Percentiles rank a stretch among this genome's conserved stretches.
Conservation (phyloP, 495 filamentous ascomycete species). For the Gamarada debralockiae region DNA sequence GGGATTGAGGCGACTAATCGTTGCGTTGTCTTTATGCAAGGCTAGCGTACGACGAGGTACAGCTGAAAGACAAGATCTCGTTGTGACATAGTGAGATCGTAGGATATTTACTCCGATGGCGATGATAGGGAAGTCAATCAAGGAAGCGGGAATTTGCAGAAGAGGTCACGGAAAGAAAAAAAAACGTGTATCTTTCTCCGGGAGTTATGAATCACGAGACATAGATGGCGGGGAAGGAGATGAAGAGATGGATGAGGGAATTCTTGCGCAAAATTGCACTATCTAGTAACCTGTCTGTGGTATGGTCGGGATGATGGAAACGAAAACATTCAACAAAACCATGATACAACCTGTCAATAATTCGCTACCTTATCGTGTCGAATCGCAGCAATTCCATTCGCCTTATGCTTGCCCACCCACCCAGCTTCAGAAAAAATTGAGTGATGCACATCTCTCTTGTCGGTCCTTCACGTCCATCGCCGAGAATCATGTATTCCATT, state of each 20-base stretch:
- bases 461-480: slow-evolving; percentile 6
- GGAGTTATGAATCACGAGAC: too few species aligned
- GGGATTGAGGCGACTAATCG: too few species aligned
- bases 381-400: background rate
- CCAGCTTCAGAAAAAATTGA: background rate
- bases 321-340: slow-evolving; percentile 1
- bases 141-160: too few species aligned
- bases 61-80: too few species aligned
- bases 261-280: slow-evolving; percentile 1
- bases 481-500: slow-evolving; percentile 16
- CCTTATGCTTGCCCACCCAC: slow-evolving; percentile 9
- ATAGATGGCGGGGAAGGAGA: too few species aligned
- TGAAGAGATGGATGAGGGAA: background rate
- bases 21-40: too few species aligned
- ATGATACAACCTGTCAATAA: slow-evolving; percentile 11
- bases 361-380: background rate
- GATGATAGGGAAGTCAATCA: too few species aligned
- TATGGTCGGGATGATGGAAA: slow-evolving; percentile 2
- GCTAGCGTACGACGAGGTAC: too few species aligned
- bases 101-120: too few species aligned
- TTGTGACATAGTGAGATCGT: too few species aligned
- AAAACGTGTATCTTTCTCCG: too few species aligned
- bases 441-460: slow-evolving; percentile 2
- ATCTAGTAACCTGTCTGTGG: slow-evolving; percentile 20
- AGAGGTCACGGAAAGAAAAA: too few species aligned